A percentile compares a stretch with the other conserved stretches of the same genome.
Conservation (phyloP, 208 protist species). For the Strigomonas culicis region DNA sequence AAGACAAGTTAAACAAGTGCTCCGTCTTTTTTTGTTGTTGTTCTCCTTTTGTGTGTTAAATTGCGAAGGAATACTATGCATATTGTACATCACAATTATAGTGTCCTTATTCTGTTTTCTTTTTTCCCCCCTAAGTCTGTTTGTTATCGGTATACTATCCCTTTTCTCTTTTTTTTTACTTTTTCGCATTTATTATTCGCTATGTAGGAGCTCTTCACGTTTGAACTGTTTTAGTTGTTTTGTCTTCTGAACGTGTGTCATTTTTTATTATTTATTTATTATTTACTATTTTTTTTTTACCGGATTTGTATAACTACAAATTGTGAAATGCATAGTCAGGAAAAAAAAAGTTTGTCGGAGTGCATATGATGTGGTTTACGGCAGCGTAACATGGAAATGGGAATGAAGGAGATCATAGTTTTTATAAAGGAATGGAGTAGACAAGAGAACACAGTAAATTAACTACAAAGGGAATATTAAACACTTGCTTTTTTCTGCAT, state of each 20-base stretch:
- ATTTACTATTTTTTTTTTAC: conserved; percentile 3
- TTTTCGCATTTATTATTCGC: too few relatives aligned
- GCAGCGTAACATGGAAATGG: too few relatives aligned
- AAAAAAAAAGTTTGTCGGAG: not conserved
- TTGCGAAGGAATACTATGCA: not conserved
- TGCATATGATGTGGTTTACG: not conserved
- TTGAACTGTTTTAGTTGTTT: conserved; percentile 8
- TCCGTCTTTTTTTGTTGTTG: conserved; percentile 4
- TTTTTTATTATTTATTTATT: not conserved
- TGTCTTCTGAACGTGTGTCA: conserved; percentile 5
- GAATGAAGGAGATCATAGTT: not conserved
- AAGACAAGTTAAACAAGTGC: conserved; percentile 5
- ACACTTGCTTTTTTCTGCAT: conserved; percentile 8
- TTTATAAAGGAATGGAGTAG: not conserved
- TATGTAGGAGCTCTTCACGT: too few relatives aligned
- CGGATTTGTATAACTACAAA: not conserved
- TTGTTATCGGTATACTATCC: not conserved
- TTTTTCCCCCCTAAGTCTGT: not conserved
- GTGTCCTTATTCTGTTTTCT: conserved; percentile 17
- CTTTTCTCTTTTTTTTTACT: not conserved
- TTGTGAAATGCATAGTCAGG: too few relatives aligned
- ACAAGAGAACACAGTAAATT: not conserved
- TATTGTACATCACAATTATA: conserved; percentile 8
- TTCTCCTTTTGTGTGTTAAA: not conserved
- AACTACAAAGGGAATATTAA: not conserved